Evolutionary conservation across 306 rosid species (phyloP), one percentile per base, ranked within the genome.

Genomic region (Lablab purpureus): DNA sequence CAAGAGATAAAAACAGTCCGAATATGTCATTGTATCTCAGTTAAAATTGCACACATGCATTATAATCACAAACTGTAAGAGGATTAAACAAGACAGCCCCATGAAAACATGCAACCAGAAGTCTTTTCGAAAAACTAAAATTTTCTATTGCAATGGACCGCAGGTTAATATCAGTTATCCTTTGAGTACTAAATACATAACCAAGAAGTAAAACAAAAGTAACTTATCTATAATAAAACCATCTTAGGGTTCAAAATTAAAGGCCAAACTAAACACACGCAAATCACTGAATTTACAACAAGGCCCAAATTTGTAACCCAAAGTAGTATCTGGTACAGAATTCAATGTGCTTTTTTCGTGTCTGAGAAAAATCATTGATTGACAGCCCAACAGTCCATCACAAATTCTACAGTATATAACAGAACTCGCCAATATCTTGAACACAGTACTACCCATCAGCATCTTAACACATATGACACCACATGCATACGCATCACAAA

Each of bases 401-500:
- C 59, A 77, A 72, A 59, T 68, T 78, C 73, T 54, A 59, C 55
- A 71, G 49, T 51, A 40, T 21, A 23, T 19, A 60, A 74, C 7
- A 68, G 64, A 52, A 52, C 59, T 78, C 68, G 46, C 47, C 11
- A 73, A 77, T 62, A 60, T 71, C 51, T 67, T 60, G 45, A 56
- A 23, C 71, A 51, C 34, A 83, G 73, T 56, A 67, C 65, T 34
- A 25, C 52, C 19, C 41, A 59, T 59, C 66, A 23, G 78, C 70
- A 27, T 40, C 67, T 47, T 49, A 51, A 71, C 40, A 62, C 28
- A 50, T 27, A 76, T 12, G 71, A 37, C 70, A 83, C 51, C 76
- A 83, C 88, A 74, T 81, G 89, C 86, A 56, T 5, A 74, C 22
- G 75, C 19, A 80, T 41, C 67, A 59, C 45, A 75, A 36, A 72